Evolutionary conservation across 192 early-diverging fungal genomes (phyloP).

Genomic region (Linnemannia elongata): DNA sequence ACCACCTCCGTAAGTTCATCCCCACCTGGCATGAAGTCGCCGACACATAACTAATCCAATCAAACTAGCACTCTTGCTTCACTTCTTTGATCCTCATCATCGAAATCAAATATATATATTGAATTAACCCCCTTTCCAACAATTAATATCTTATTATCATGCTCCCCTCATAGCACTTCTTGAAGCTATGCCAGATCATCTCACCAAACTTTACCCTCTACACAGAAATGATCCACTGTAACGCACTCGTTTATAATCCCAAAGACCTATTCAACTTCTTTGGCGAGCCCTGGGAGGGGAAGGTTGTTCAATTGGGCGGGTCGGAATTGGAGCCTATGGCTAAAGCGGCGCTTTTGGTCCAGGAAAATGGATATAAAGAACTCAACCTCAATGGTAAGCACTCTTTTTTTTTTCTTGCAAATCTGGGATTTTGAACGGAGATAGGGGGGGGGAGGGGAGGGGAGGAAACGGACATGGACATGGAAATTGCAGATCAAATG

Average conservation of each 20-base stretch:
- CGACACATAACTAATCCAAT: no score
- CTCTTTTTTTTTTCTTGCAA: not conserved
- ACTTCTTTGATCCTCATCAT: not conserved
- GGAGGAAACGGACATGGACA: no score
- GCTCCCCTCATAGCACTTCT: slow-evolving; percentile 76
- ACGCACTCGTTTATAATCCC: slow-evolving; percentile 63
- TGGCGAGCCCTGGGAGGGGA: slow-evolving; percentile 58
- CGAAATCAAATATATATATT: not conserved
- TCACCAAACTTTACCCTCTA: slow-evolving; percentile 75
- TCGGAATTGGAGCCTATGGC: slow-evolving; percentile 63
- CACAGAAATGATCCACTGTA: slow-evolving; percentile 81
- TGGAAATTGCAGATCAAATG: no score
- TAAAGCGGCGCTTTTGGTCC: slow-evolving; percentile 63
- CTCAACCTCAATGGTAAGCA: slow-evolving; percentile 73
- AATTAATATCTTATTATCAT: not conserved
- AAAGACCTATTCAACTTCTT: slow-evolving; percentile 62
- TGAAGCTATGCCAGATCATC: slow-evolving; percentile 74
- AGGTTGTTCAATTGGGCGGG: slow-evolving; percentile 73
- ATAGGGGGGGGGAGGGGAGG: no score
- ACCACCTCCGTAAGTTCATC: slow-evolving; percentile 68
- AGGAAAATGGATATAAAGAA: slow-evolving; percentile 69
- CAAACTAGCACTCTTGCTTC: not conserved
- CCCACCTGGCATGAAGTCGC: no score
- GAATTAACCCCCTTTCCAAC: not conserved
- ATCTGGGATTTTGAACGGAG: no score